Base-by-base conservation (phyloP, 2,329 filamentous ascomycete species). In the Ilyonectria sp. region DNA sequence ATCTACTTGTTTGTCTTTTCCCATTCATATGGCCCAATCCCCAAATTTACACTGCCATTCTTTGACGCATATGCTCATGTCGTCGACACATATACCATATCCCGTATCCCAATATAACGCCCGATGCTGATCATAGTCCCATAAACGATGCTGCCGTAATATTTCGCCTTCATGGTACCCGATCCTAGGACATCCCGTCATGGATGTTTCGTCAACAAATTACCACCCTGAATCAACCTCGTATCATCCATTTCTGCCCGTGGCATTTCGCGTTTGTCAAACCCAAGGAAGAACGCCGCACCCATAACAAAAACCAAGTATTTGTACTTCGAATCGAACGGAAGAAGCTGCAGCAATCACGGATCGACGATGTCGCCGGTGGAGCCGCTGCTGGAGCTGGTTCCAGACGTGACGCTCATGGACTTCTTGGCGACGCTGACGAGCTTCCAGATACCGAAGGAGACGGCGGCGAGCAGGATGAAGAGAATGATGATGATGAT, bases 401-500 rank as follows among this genome's bases (percentile, higher is more conserved):
- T 78, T 46, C 71, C 73, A 2, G 77, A 78, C 15, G 81, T 80
- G 60, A 82, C 79, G 67, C 80, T 84, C 71, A 85, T 81, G 63
- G 81, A 80, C 56, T 73, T 74, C 63, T 87, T 81, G 21, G 86
- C 88, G 31, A 85, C 79, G 71, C 85, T 84, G 56, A 91, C 89
- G 9, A 91, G 81, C 66, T 86, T 84, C 81, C 89, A 91, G 79
- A 91, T 91, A 68, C 88, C 90, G 74, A 91, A 91, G 8, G 87
- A 86, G 62, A 91, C 88, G 66, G 83, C 81, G 60, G 88, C 88
- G 54, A 92, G 85, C 55, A 91, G 81, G 76, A 89, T 78, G 82
- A 92, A 91, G 73, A 92, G 85, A 63, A 92, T 79, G 79, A 92
- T 91, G 80, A 92, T 87, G 77, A 92, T 91, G 79, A 92, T 84